A percentile compares a stretch with the other conserved stretches of the same genome.
These are phyloP conservation scores for Calonectria multiphialidica DNA, from an alignment of 2,329 filamentous ascomycete species.

Conservation along the genomic window DNA sequence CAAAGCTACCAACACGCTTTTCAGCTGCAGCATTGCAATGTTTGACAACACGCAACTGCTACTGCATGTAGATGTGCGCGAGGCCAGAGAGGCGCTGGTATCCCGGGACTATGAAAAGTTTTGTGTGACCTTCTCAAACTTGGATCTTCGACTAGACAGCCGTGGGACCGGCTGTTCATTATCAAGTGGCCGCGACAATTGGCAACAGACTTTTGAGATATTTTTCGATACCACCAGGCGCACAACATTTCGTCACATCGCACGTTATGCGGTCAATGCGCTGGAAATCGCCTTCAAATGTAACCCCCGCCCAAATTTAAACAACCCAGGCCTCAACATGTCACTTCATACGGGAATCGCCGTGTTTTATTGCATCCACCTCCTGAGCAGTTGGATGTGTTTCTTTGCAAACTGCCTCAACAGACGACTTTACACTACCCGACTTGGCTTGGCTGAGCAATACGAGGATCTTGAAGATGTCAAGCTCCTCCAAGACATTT, in stretches of 20 bases:
- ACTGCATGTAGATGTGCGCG: not conserved
- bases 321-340: not conserved
- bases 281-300: not conserved
- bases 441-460: not conserved
- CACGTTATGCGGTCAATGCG: not conserved
- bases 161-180: not conserved
- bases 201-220: not conserved
- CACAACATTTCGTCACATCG: not conserved
- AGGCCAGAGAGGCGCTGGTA: not conserved
- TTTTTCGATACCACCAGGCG: not conserved
- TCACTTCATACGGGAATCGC: not conserved
- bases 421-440: not conserved
- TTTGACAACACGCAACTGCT: not conserved
- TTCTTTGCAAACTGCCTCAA: constrained; percentile 1
- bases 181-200: not conserved
- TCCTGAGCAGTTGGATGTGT: not conserved
- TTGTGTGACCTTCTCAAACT: not conserved
- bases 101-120: not conserved
- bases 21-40: not conserved
- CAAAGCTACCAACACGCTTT: not conserved
- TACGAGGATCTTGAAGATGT: not conserved
- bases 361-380: not conserved
- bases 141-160: not conserved
- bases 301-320: not conserved
- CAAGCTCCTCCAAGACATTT: not conserved